Percentiles rank a stretch among this genome's conserved stretches.
Evolutionary conservation across 495 filamentous ascomycete species (phyloP).

Genomic region (Penicillium bialowiezense): DNA sequence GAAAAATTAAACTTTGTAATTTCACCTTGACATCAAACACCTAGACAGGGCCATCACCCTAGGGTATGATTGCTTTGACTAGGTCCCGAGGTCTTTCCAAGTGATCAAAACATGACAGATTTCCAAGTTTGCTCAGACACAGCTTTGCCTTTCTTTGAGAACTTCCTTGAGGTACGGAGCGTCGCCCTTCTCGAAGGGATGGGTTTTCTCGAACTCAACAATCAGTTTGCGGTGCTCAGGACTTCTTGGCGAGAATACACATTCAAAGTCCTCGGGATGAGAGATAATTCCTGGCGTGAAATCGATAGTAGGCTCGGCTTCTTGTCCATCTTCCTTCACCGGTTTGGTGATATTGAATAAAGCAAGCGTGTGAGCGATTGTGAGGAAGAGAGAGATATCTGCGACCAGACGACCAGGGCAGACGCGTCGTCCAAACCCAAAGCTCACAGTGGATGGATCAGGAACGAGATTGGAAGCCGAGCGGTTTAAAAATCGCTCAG

Average conservation of each 20-base stretch:
- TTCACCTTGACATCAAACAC: no score
- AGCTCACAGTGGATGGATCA: conserved; percentile 25
- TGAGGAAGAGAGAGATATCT: conserved; percentile 27
- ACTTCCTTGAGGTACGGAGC: no score
- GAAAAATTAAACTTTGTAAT: no score
- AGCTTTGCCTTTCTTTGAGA: no score
- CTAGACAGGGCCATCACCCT: no score
- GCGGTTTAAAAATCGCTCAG: conserved; percentile 23
- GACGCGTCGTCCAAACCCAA: conserved; percentile 31
- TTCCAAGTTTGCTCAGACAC: no score
- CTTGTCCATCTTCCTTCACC: conserved; percentile 8
- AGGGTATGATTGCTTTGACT: no score
- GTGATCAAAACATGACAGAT: no score
- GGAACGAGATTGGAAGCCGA: conserved; percentile 11
- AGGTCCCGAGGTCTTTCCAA: no score
- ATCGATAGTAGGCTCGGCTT: conserved; percentile 2
- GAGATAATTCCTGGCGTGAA: conserved; percentile 14
- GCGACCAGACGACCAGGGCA: conserved; percentile 33
- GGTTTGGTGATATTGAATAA: conserved; percentile 33
- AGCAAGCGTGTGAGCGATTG: conserved; percentile 27
- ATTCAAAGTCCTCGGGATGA: neutral
- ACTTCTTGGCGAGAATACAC: neutral
- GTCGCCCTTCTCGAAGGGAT: neutral
- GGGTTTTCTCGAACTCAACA: neutral
- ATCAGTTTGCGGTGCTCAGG: neutral